phyloP scores from a whole-genome alignment of 129 eudicot genomes.

The Calendula officinalis region DNA sequence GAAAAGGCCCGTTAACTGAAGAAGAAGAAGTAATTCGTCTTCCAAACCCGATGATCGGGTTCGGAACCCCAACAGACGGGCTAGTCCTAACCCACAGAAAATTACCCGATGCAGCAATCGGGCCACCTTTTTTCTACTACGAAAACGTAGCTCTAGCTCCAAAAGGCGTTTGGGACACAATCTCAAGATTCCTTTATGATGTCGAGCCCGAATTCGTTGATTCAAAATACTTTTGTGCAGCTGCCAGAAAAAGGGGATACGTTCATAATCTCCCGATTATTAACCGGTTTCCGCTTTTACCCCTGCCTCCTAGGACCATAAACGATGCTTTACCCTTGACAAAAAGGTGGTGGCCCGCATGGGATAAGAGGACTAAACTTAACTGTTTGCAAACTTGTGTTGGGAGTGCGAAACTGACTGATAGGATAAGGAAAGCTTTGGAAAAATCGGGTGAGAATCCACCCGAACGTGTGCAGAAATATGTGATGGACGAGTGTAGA shows the following conservation, averaged over 20 bases:
- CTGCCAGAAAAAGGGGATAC: slow-evolving; percentile 41
- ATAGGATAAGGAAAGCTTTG: slow-evolving; percentile 22
- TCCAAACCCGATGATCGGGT: slow-evolving; percentile 15
- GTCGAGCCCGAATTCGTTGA: background rate
- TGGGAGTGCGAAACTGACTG: slow-evolving; percentile 35
- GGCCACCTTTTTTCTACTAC: slow-evolving; percentile 9
- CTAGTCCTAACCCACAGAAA: background rate
- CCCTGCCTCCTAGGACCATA: slow-evolving; percentile 25
- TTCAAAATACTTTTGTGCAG: slow-evolving; percentile 2
- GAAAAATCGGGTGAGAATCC: slow-evolving; percentile 9
- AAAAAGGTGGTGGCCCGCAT: background rate
- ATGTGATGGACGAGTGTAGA: slow-evolving; percentile 24
- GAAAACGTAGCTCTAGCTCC: slow-evolving; percentile 9
- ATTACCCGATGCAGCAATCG: background rate
- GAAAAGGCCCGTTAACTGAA: background rate
- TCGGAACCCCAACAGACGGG: background rate
- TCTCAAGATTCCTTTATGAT: background rate
- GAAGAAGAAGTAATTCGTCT: slow-evolving; percentile 4
- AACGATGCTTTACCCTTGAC: background rate
- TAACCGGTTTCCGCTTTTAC: slow-evolving; percentile 38
- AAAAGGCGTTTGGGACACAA: slow-evolving; percentile 24
- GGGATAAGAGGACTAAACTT: background rate
- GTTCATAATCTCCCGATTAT: slow-evolving; percentile 45
- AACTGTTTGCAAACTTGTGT: slow-evolving; percentile 25
- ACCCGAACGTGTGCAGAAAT: slow-evolving; percentile 5